These are phyloP conservation scores for Colletotrichum eremochloae DNA, from an alignment of 2,329 filamentous ascomycete genomes.

Conservation along the genomic window DNA sequence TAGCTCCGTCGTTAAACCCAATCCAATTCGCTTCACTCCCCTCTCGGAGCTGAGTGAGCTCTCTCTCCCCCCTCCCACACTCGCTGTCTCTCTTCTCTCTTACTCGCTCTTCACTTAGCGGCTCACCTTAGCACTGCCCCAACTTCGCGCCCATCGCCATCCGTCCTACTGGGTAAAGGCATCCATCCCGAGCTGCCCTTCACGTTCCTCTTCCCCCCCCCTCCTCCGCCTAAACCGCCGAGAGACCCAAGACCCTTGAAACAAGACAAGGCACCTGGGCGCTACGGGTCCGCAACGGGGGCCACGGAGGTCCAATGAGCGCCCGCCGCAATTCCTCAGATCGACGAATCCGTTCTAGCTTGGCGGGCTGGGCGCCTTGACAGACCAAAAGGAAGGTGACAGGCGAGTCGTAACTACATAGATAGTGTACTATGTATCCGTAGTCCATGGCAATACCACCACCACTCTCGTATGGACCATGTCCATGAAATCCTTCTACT, in stretches of 20 bases:
- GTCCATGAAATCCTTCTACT: neutral
- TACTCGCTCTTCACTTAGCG: neutral
- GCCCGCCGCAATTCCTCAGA: neutral
- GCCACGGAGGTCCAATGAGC: neutral
- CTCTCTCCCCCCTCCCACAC: neutral
- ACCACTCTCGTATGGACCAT: neutral
- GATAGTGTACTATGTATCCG: no score
- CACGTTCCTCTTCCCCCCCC: neutral
- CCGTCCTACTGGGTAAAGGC: neutral
- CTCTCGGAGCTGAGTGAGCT: neutral
- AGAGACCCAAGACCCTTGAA: conserved; percentile 9
- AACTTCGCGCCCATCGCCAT: neutral
- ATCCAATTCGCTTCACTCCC: neutral
- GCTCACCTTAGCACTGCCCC: conserved; percentile 4
- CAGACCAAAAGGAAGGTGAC: neutral
- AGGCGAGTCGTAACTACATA: neutral
- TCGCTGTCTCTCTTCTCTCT: neutral
- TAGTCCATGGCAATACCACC: no score
- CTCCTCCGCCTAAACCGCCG: neutral
- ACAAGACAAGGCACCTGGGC: neutral
- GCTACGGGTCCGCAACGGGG: neutral
- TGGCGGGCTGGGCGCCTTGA: neutral
- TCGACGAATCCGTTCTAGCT: conserved; percentile 12
- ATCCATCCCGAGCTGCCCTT: neutral
- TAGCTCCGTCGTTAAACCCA: neutral